A percentile compares a stretch with the other conserved stretches of the same genome.
These are phyloP conservation scores for Podospora australis DNA, from an alignment of 495 filamentous ascomycete species.

Conservation along the genomic window DNA sequence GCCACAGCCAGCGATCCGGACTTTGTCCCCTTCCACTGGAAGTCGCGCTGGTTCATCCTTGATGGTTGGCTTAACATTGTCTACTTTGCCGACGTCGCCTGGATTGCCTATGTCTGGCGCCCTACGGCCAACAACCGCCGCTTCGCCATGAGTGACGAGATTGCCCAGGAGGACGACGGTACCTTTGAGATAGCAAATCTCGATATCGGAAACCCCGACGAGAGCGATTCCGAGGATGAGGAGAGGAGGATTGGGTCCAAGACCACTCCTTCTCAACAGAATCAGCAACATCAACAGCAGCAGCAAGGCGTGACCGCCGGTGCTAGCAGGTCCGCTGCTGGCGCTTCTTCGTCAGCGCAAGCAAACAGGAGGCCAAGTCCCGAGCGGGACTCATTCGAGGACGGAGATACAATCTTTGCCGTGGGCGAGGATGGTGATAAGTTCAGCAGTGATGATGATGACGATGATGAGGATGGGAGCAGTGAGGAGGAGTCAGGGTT, in stretches of 20 bases:
- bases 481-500: slow-evolving; percentile 62
- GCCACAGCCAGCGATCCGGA: slow-evolving; percentile 73
- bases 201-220: slow-evolving; percentile 67
- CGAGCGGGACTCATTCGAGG: slow-evolving; percentile 65
- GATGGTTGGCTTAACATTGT: slow-evolving; percentile 98
- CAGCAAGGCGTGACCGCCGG: slow-evolving; percentile 5
- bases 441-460: slow-evolving; percentile 37
- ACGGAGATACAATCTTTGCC: slow-evolving; percentile 92
- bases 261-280: slow-evolving; percentile 5
- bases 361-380: slow-evolving; percentile 27
- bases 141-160: slow-evolving; percentile 98
- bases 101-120: slow-evolving; percentile 94
- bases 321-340: background rate
- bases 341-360: slow-evolving; percentile 13
- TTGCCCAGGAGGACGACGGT: slow-evolving; percentile 93
- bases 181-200: slow-evolving; percentile 83
- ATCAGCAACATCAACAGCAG: slow-evolving; percentile 7
- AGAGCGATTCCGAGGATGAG: slow-evolving; percentile 62
- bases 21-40: slow-evolving; percentile 94
- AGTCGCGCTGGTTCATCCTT: slow-evolving; percentile 92
- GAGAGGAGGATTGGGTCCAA: slow-evolving; percentile 39
- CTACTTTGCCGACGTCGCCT: slow-evolving; percentile 85
- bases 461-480: too few relatives aligned
- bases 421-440: slow-evolving; percentile 82
- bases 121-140: slow-evolving; percentile 94